Conservation (phyloP, 495 filamentous ascomycete genomes). For the Penicillium herquei region DNA sequence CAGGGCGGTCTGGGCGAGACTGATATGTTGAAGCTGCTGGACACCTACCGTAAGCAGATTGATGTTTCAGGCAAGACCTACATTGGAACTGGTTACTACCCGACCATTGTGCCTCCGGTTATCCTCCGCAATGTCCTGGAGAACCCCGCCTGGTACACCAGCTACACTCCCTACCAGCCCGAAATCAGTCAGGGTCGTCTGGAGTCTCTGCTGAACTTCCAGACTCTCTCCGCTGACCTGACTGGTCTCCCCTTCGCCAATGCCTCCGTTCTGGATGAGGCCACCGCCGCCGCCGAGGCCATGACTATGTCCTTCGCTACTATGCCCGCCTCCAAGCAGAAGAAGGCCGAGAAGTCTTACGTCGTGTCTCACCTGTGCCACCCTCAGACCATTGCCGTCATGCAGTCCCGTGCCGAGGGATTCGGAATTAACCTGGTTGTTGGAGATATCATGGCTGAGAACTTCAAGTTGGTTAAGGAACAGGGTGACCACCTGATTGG, state of each 20-base stretch:
- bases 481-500: conserved; percentile 84
- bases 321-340: conserved; percentile 69
- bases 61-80: conserved; percentile 59
- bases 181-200: conserved; percentile 95
- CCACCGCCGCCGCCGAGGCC: conserved; percentile 92
- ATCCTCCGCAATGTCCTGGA: conserved; percentile 95
- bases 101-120: conserved; percentile 81
- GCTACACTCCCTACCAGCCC: conserved; percentile 97
- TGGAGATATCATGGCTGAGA: conserved; percentile 65
- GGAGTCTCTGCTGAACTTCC: conserved; percentile 95
- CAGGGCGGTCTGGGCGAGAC: conserved; percentile 64
- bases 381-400: conserved; percentile 85
- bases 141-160: conserved; percentile 97
- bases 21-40: conserved; percentile 61
- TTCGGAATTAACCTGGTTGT: conserved; percentile 81
- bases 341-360: conserved; percentile 73
- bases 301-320: conserved; percentile 92
- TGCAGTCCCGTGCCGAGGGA: conserved; percentile 85
- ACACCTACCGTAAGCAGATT: conserved; percentile 62
- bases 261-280: conserved; percentile 90
- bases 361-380: conserved; percentile 82
- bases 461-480: conserved; percentile 62
- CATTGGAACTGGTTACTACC: conserved; percentile 87
- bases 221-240: conserved; percentile 89
- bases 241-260: conserved; percentile 89